A percentile compares a stretch with the other conserved stretches of the same genome.
These are phyloP conservation scores for Globisporangium spiculum DNA, from an alignment of 352 stramenopile species.

Conservation along the genomic window DNA sequence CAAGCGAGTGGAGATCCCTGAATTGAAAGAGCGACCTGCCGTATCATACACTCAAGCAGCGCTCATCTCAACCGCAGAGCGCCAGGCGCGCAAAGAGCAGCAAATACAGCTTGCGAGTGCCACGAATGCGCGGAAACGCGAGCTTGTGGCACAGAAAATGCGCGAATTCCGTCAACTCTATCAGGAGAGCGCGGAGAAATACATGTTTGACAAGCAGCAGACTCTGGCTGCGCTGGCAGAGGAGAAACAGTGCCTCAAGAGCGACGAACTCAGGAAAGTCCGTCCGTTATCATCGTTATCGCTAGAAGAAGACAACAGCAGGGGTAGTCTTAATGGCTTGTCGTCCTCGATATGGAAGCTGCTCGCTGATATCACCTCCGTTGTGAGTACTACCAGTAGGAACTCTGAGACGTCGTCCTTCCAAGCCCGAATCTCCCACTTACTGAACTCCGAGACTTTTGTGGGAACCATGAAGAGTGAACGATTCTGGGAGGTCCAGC, in stretches of 20 bases:
- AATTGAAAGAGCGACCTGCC: neutral
- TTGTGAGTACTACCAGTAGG: neutral
- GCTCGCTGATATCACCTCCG: constrained; percentile 15
- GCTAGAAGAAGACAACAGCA: neutral
- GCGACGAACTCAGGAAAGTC: neutral
- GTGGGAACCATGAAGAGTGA: constrained; percentile 7
- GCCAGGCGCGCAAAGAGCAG: constrained; percentile 2
- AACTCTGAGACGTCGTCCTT: neutral
- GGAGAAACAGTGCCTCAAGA: constrained; percentile 8
- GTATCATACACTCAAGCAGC: neutral
- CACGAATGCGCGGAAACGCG: constrained; percentile 16
- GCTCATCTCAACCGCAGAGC: neutral
- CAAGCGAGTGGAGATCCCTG: constrained; percentile 1
- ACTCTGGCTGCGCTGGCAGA: constrained; percentile 6
- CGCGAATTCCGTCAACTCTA: constrained; percentile 23
- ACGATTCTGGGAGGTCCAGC: constrained; percentile 22
- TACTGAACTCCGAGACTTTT: constrained; percentile 8
- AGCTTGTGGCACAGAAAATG: constrained; percentile 17
- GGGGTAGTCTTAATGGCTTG: neutral
- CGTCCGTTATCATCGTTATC: neutral
- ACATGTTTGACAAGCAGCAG: constrained; percentile 19
- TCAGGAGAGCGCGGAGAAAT: constrained; percentile 17
- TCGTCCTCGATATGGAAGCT: constrained; percentile 23
- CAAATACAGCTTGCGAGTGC: neutral
- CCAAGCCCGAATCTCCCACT: constrained; percentile 10